These are phyloP conservation scores for Euphorbia peplus DNA, from an alignment of 345 rosid species.

Conservation along the genomic window DNA sequence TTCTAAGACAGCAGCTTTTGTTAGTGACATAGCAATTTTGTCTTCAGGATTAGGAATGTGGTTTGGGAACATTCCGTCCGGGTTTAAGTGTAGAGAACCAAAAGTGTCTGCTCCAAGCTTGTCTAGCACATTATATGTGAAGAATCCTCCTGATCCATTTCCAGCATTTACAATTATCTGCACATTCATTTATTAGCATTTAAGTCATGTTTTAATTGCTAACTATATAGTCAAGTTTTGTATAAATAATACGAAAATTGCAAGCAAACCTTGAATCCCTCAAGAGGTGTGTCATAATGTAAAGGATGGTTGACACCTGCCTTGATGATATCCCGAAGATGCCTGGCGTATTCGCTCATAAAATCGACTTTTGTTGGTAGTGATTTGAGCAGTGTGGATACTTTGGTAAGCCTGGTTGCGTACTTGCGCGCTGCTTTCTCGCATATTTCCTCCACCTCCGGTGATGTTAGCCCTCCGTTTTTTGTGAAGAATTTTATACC, in stretches of 20 bases:
- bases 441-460: constrained; percentile 83
- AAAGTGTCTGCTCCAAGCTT: constrained; percentile 90
- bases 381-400: constrained; percentile 48
- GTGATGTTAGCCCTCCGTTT: constrained; percentile 81
- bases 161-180: constrained; percentile 91
- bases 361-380: constrained; percentile 56
- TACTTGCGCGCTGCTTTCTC: constrained; percentile 67
- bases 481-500: constrained; percentile 87
- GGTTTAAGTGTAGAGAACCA: constrained; percentile 76
- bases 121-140: constrained; percentile 81
- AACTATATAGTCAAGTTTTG: no score
- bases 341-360: constrained; percentile 71
- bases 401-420: constrained; percentile 59
- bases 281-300: constrained; percentile 75
- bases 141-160: constrained; percentile 94
- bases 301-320: constrained; percentile 75
- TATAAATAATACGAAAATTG: no score
- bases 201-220: no score
- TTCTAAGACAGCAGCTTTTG: constrained; percentile 66
- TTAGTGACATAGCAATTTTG: constrained; percentile 80
- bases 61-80: constrained; percentile 92
- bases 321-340: constrained; percentile 65
- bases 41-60: constrained; percentile 95
- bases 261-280: constrained; percentile 61
- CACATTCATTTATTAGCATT: not conserved